Base-by-base conservation (phyloP, 2,329 filamentous ascomycete species). In the Decorospora gaudefroyi region DNA sequence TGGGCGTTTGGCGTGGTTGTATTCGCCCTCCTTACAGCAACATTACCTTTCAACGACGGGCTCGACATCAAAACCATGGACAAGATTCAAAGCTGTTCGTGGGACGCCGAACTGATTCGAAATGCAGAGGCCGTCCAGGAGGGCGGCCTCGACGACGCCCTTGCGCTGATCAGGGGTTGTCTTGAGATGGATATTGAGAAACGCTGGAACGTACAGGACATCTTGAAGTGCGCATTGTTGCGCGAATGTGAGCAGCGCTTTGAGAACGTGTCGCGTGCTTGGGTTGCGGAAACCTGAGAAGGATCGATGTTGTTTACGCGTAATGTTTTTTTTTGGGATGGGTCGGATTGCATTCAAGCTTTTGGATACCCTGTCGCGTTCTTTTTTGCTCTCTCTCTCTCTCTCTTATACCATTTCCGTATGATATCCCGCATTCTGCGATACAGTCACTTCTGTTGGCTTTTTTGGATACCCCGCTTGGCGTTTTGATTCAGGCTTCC, bases 1-100 rank as follows among this genome's bases (percentile, higher is more conserved):
- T 87, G 84, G 84, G 83, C 84, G 2, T 84, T 81, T 55, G 84
- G 84, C 4, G 81, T 86, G 6, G 78, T 84, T 8, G 71, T 84
- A 3, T 86, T 80, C 57, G 76, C 81, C 1, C 69, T 86, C 16
- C 68, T 85, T 16, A 82, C 81, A 0, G 83, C 82, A 11, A 76
- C 76, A 4, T 73, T 85, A 4, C 84, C 84, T 0, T 87, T 86
- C 68, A 76, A 80, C 34, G 79, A 85, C 54, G 65, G 76, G 0
- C 79, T 86, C 51, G 73, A 80, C 31, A 78, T 80, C 32, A 80
- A 79, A 43, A 76, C 84, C 3, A 77, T 78, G 42, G 75, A 77
- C 48, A 79, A 81, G 54, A 86, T 87, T 45, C 64, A 80, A 19
- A 74, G 73, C 11, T 83, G 82, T 4, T 76, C 78, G 12, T 87